These are phyloP conservation scores for Moniliophthora roreri DNA, from an alignment of 1,284 basidiomycete genomes.

Conservation along the genomic window DNA sequence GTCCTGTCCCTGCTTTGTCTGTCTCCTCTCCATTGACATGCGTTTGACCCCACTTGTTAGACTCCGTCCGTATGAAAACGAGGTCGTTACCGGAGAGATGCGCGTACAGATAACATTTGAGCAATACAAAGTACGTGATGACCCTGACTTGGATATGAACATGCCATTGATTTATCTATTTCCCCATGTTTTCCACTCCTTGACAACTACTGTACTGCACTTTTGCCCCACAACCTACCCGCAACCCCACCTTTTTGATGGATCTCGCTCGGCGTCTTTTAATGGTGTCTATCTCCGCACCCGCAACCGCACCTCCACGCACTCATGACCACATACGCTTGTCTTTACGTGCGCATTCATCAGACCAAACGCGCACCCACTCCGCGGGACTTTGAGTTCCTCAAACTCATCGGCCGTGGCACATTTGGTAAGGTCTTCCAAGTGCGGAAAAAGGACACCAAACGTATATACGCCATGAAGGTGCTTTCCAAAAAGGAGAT, in stretches of 20 bases:
- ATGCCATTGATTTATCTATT: too few species aligned
- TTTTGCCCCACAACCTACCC: too few species aligned
- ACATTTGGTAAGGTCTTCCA: constrained; percentile 99
- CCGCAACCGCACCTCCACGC: too few species aligned
- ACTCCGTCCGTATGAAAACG: constrained; percentile 66
- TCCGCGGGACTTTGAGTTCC: constrained; percentile 96
- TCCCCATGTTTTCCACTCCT: constrained; percentile 15
- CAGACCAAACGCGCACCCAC: constrained; percentile 82
- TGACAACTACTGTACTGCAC: neutral
- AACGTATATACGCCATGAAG: constrained; percentile 99
- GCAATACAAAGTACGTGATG: constrained; percentile 81
- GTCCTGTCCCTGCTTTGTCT: constrained; percentile 28
- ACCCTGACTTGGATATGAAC: too few species aligned
- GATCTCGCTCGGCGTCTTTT: too few species aligned
- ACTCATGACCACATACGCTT: too few species aligned
- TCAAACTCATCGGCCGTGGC: constrained; percentile 97
- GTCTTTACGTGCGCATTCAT: constrained; percentile 15
- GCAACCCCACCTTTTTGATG: too few species aligned
- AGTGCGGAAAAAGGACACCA: constrained; percentile 96
- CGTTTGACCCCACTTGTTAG: constrained; percentile 37
- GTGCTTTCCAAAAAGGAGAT: constrained; percentile 99
- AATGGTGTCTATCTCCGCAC: too few species aligned
- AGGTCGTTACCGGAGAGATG: constrained; percentile 89
- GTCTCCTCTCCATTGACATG: neutral
- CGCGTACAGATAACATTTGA: constrained; percentile 95